Evolutionary conservation across 2,329 filamentous ascomycete genomes (phyloP).

Genomic region (Zasmidium angulare): DNA sequence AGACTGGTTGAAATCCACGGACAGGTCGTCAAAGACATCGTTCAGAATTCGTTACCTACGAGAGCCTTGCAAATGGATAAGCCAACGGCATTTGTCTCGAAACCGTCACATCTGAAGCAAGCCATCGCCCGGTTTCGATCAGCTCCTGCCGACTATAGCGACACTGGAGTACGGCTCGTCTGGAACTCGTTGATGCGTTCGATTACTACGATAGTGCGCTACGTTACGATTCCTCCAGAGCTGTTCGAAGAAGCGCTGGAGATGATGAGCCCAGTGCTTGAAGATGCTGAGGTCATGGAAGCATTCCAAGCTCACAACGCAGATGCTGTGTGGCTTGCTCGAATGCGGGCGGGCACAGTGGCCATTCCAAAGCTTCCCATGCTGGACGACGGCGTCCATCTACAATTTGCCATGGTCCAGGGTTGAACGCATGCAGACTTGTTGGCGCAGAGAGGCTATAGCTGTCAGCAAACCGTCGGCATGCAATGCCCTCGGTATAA

Average conservation of each 20-base stretch:
- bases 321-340: conserved; percentile 74
- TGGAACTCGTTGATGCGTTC: conserved; percentile 64
- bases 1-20: conserved; percentile 27
- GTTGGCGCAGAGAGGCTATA: neutral
- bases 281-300: conserved; percentile 48
- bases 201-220: conserved; percentile 59
- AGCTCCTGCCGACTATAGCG: conserved; percentile 44
- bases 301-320: conserved; percentile 65
- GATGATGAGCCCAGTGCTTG: conserved; percentile 51
- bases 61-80: conserved; percentile 3
- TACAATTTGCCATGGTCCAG: neutral
- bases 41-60: conserved; percentile 6
- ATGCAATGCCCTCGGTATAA: no score
- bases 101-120: conserved; percentile 7
- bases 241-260: conserved; percentile 71
- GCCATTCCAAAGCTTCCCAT: conserved; percentile 3
- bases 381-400: neutral
- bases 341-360: conserved; percentile 36
- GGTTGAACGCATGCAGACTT: neutral
- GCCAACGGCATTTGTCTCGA: conserved; percentile 1
- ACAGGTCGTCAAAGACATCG: conserved; percentile 9
- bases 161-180: conserved; percentile 58
- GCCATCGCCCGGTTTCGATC: conserved; percentile 22
- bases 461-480: conserved; percentile 2
- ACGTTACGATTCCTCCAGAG: conserved; percentile 65